phyloP scores from a whole-genome alignment of 768 basidiomycete genomes.

The Dioszegia crocea region DNA sequence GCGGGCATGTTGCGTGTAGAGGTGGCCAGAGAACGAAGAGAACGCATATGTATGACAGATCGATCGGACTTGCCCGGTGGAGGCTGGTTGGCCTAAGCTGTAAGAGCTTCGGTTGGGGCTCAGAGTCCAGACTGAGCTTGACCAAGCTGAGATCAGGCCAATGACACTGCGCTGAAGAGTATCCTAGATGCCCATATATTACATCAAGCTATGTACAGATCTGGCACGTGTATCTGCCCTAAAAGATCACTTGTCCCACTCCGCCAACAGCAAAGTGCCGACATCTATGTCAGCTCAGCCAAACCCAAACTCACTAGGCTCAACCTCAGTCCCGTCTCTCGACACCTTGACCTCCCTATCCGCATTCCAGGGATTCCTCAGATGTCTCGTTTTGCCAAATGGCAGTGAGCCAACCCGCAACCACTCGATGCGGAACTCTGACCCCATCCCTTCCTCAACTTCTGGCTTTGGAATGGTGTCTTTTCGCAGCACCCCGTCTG shows the following conservation, averaged over 20 bases:
- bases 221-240: neutral
- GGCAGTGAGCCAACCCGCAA: slow-evolving; percentile 65
- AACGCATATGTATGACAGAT: too few species aligned
- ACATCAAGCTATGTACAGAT: too few species aligned
- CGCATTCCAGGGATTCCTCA: slow-evolving; percentile 91
- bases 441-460: slow-evolving; percentile 58
- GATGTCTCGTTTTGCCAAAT: slow-evolving; percentile 69
- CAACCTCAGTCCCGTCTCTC: slow-evolving; percentile 86
- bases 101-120: too few species aligned
- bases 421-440: slow-evolving; percentile 79
- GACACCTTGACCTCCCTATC: slow-evolving; percentile 59
- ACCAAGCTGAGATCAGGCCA: too few species aligned
- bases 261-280: slow-evolving; percentile 33
- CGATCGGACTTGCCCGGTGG: too few species aligned
- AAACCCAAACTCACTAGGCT: slow-evolving; percentile 55
- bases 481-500: slow-evolving; percentile 42
- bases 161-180: too few species aligned
- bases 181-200: too few species aligned
- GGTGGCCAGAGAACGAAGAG: neutral
- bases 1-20: slow-evolving; percentile 1
- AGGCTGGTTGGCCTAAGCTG: too few species aligned
- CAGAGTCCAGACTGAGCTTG: too few species aligned
- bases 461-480: slow-evolving; percentile 43
- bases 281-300: slow-evolving; percentile 19
- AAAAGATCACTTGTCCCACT: slow-evolving; percentile 27